Evolutionary conservation across 2,329 filamentous ascomycete species (phyloP).

Genomic region (Paraphoma sp.): DNA sequence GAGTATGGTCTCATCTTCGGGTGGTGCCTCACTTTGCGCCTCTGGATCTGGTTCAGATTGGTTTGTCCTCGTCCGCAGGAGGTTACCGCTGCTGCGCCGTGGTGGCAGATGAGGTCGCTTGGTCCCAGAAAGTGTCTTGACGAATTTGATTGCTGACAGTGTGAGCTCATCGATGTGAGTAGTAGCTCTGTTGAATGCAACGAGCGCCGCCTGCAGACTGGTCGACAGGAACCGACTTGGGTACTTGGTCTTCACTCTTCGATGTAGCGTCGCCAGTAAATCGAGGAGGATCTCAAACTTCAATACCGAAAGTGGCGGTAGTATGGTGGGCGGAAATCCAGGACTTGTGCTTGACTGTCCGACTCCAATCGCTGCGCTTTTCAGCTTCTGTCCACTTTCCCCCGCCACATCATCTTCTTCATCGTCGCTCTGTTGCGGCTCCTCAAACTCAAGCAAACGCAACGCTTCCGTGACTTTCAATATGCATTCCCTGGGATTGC

Average conservation of each 20-base stretch:
- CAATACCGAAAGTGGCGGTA: slow-evolving; percentile 51
- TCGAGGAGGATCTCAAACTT: slow-evolving; percentile 74
- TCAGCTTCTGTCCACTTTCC: slow-evolving; percentile 15
- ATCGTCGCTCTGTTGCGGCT: slow-evolving; percentile 59
- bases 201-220: slow-evolving; percentile 74
- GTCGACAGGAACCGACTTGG: slow-evolving; percentile 80
- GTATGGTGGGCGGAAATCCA: slow-evolving; percentile 24
- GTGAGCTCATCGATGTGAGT: slow-evolving; percentile 69
- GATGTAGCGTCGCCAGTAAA: slow-evolving; percentile 76
- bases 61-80: slow-evolving; percentile 46
- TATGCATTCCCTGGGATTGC: slow-evolving; percentile 82
- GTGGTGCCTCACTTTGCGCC: slow-evolving; percentile 53
- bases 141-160: slow-evolving; percentile 71
- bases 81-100: slow-evolving; percentile 60
- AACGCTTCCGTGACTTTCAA: slow-evolving; percentile 79
- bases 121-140: slow-evolving; percentile 71
- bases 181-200: slow-evolving; percentile 67
- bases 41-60: slow-evolving; percentile 62
- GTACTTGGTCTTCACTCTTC: slow-evolving; percentile 76
- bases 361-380: slow-evolving; percentile 29
- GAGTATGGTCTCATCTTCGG: slow-evolving; percentile 64
- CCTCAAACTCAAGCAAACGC: slow-evolving; percentile 62
- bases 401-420: slow-evolving; percentile 45
- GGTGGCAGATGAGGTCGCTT: slow-evolving; percentile 70
- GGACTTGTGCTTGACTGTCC: slow-evolving; percentile 43